Evolutionary conservation across 306 rosid genomes (phyloP).

Genomic region (Vigna mungo): DNA sequence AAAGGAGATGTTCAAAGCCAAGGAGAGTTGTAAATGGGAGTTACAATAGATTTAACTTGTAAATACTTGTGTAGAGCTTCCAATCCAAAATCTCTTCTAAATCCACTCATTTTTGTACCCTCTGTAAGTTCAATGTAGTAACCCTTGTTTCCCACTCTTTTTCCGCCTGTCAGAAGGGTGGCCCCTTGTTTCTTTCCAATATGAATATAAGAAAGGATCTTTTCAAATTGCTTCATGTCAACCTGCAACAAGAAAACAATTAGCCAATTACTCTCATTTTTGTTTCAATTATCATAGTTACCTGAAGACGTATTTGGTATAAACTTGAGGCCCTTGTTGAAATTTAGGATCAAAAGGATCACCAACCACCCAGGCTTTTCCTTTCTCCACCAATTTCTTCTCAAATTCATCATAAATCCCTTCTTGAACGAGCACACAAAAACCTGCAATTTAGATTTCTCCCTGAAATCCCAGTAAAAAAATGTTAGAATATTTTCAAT

Average conservation of each 20-base stretch:
- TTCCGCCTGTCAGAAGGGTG: slow-evolving; percentile 74
- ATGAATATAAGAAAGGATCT: slow-evolving; percentile 66
- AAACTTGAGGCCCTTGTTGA: slow-evolving; percentile 88
- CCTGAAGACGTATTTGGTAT: background rate
- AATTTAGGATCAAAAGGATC: slow-evolving; percentile 87
- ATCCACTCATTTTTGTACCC: slow-evolving; percentile 82
- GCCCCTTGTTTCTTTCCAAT: slow-evolving; percentile 86
- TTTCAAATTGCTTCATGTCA: slow-evolving; percentile 68
- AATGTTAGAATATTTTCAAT: background rate
- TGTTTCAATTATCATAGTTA: background rate
- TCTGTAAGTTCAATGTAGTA: slow-evolving; percentile 82
- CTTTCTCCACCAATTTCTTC: slow-evolving; percentile 66
- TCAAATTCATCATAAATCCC: no score
- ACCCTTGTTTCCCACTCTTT: slow-evolving; percentile 65
- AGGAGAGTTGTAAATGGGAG: slow-evolving; percentile 73
- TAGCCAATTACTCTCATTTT: background rate
- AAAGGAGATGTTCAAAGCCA: slow-evolving; percentile 58
- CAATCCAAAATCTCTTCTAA: slow-evolving; percentile 70
- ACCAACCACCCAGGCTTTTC: slow-evolving; percentile 75
- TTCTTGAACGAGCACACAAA: no score
- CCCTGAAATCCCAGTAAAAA: slow-evolving; percentile 58
- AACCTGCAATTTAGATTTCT: slow-evolving; percentile 79
- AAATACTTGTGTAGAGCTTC: slow-evolving; percentile 63
- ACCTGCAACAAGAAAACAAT: slow-evolving; percentile 44
- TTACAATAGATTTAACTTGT: slow-evolving; percentile 70